Evolutionary conservation across 2,329 filamentous ascomycete species (phyloP), one percentile per base, ranked within the genome.

Genomic region (Metarhizium brunneum): DNA sequence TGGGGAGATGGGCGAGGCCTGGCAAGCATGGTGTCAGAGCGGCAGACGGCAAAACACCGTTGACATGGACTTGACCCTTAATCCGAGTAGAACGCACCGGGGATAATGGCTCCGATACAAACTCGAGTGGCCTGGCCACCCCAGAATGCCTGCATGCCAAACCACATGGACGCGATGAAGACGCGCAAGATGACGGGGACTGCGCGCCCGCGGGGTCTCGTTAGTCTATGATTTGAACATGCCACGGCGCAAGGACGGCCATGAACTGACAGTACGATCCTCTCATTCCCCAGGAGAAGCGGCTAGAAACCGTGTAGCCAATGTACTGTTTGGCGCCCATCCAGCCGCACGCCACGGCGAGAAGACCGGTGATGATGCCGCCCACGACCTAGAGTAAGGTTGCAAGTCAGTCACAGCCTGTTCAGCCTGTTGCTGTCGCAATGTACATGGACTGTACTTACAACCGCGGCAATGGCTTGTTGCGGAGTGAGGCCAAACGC

Each of bases 231-330:
- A 11, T 2, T 5, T 11, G 2, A 35, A 35, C n/a, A 43, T 18
- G 40, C 40, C 40, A 35, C 10, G 32, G 35, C 18, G 14, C 14
- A 47, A 49, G 50, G 50, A 13, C 29, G n/a, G 43, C 10, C 3
- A 43, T 43, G 40, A 32, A 58, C 60, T 51, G 29, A 63, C 64
- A 62, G 53, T 77, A 79, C 49, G 73, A 75, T 2, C 70, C 76
- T 35, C 73, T 67, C 64, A 78, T 62, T 3, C 76, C 76, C 76
- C 76, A 79, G 7, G 73, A 74, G 58, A 70, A 77, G 6, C 77
- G 68, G 58, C 60, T 62, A 7, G 60, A 60, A 16, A 66, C 64
- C 6, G 64, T 64, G 54, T 62, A 66, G 45, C 64, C 63, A 25
- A 66, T 60, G 48, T 65, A 58, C n/a, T 64, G 62, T 32, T 59